Evolutionary conservation across 2,329 filamentous ascomycete species (phyloP).

Genomic region (Pyrenophora teres): DNA sequence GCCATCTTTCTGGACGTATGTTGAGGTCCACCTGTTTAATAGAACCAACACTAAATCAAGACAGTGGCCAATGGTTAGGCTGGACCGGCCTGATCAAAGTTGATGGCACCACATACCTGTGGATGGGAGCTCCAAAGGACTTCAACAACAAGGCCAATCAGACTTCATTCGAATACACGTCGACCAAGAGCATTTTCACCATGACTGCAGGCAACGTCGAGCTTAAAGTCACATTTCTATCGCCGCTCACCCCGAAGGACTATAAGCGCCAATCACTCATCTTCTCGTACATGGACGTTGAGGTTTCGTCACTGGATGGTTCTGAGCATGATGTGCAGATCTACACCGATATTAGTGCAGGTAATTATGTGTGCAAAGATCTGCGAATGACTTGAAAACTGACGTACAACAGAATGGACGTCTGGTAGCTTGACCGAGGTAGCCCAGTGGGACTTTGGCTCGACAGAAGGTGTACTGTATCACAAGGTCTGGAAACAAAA

Average conservation of each 20-base stretch:
- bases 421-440: slow-evolving; percentile 63
- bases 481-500: slow-evolving; percentile 61
- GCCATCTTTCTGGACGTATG: slow-evolving; percentile 68
- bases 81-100: slow-evolving; percentile 74
- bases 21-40: slow-evolving; percentile 48
- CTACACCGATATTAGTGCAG: slow-evolving; percentile 73
- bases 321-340: slow-evolving; percentile 67
- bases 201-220: slow-evolving; percentile 67
- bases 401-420: slow-evolving; percentile 65
- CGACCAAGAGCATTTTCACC: slow-evolving; percentile 71
- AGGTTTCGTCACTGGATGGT: slow-evolving; percentile 66
- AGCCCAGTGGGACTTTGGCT: slow-evolving; percentile 66
- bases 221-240: slow-evolving; percentile 72
- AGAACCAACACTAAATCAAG: slow-evolving; percentile 35
- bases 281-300: slow-evolving; percentile 72
- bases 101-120: slow-evolving; percentile 51
- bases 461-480: slow-evolving; percentile 56
- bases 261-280: slow-evolving; percentile 69
- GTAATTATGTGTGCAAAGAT: slow-evolving; percentile 49
- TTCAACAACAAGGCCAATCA: slow-evolving; percentile 58
- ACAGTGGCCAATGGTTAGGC: slow-evolving; percentile 60
- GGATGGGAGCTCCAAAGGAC: slow-evolving; percentile 57
- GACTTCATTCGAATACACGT: slow-evolving; percentile 69
- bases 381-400: background rate
- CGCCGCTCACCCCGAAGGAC: slow-evolving; percentile 70